Base-by-base conservation (phyloP, 768 basidiomycete species). In the Dentipellis sp. region DNA sequence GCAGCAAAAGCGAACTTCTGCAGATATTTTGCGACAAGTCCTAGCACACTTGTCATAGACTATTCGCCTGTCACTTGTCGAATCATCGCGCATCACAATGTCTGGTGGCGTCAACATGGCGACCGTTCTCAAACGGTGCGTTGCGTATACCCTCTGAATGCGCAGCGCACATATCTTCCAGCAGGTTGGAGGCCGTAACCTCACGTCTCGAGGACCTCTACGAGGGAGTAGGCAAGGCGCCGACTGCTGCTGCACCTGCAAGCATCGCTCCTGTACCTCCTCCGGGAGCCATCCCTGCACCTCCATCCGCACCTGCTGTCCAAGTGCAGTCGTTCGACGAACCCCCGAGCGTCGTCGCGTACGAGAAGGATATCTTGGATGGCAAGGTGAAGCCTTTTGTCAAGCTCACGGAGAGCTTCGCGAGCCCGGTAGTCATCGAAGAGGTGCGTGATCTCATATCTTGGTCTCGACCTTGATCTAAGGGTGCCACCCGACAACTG, bases 131-230 rank as follows among this genome's bases (percentile, higher is more conserved):
- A 62, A 62, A 54, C 52, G 60, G 62, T 59, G 52, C 54, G 16
- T 34, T 39, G 19, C 23, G 29, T 19, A 37, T 34, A 22, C 8
- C 19, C 12, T 16, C 12, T 9, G 22, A 19, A 57, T 47, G 4
- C 50, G 47, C 34, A 21, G 45, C 14, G 9, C 52, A 54, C 19
- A 54, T 49, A n/a, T 19, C 36, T 45, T 35, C 40, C 38, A 47
- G 11, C 57, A 94, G 94, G 61, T 80, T 93, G 52, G 89, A 94
- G 76, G 97, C 97, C 22, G 91, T 93, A 9, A 94, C 92, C 6
- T 91, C 89, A 46, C 83, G 97, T 36, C 81, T 99, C 37, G 97
- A 99, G 71, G 97, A 99, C 66, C 75, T 93, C 58, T 86, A 87
- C 38, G 75, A 62, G 70, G 61, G 56, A 61, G 49, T 50, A 8